Evolutionary conservation across 2,329 filamentous ascomycete genomes (phyloP), one percentile per base, ranked within the genome.

Genomic region (Fusarium metavorans): DNA sequence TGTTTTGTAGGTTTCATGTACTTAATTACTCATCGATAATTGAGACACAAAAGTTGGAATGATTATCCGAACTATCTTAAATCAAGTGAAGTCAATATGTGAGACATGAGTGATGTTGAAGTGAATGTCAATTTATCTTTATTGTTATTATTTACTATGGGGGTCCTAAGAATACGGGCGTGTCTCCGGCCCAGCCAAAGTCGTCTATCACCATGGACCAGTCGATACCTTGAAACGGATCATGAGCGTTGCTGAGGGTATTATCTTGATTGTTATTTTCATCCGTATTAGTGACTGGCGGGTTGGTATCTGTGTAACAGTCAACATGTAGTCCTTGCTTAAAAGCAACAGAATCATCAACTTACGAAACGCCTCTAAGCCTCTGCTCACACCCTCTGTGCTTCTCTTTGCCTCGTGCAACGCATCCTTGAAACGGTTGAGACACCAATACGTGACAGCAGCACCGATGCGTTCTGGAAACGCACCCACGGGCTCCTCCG

Each of bases 141-240:
- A 58, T 9, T 13, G 25, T 59, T 50, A 41, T 32, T 56, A 30
- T 16, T 20, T 16, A 41, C 74, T 74, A 80, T 32, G 79, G 73
- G 18, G 81, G 72, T 14, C 80, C 80, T 25, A 82, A 67, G 20
- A 83, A 77, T 0, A 82, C 74, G 5, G 78, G 70, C 2, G 81
- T 80, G 9, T 80, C 76, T 16, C 78, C 78, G 3, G 76, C 79
- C 86, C 85, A 87, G 68, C 86, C 85, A 75, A 88, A 87, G 54
- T 88, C 87, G 66, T 87, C 85, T 82, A 88, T 84, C 35, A 88
- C 84, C 65, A 86, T 84, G 68, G 85, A 83, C 86, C 86, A 88
- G 77, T 88, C 87, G 45, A 88, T 82, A 52, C 86, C 83, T 60
- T 86, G 84, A 34, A 87, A 80, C 4, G 80, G 78, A 59, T 86